Percentiles rank a stretch among this genome's conserved stretches.
Evolutionary conservation across 1,139 yeast species (phyloP).

Genomic region (Hansenula anomala): DNA sequence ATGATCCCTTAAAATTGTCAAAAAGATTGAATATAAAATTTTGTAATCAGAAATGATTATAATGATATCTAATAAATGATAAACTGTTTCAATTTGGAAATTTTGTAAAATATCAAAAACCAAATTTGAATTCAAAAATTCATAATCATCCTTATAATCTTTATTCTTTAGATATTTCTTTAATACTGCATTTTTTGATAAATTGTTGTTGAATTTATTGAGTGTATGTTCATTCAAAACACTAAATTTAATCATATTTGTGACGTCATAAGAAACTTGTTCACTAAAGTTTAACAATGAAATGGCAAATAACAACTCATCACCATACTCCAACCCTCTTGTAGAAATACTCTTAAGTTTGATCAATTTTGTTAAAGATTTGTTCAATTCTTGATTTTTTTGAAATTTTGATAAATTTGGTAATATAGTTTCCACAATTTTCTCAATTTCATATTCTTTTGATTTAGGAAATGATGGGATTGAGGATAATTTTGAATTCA

Average conservation of each 20-base stretch:
- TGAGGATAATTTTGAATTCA: constrained; percentile 12
- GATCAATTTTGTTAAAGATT: constrained; percentile 6
- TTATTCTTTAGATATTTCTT: constrained; percentile 16
- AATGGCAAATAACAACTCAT: constrained; percentile 19
- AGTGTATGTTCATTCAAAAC: constrained; percentile 24
- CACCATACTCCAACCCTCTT: constrained; percentile 19
- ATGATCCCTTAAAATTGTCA: constrained; percentile 36
- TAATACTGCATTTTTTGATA: constrained; percentile 20
- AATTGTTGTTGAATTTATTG: constrained; percentile 23
- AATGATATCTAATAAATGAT: constrained; percentile 16
- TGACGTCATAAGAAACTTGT: constrained; percentile 19
- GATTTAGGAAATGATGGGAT: constrained; percentile 8
- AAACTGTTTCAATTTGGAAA: constrained; percentile 11
- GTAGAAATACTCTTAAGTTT: constrained; percentile 19
- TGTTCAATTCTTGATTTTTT: neutral
- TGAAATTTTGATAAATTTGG: constrained; percentile 1
- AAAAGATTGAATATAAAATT: constrained; percentile 30
- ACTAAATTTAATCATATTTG: constrained; percentile 24
- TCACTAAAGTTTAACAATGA: constrained; percentile 19
- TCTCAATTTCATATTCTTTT: constrained; percentile 22
- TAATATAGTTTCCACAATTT: constrained; percentile 18
- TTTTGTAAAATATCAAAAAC: constrained; percentile 13
- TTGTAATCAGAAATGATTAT: constrained; percentile 30
- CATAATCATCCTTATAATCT: constrained; percentile 27
- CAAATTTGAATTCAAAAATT: constrained; percentile 22